phyloP scores from a whole-genome alignment of 495 filamentous ascomycete genomes.

The Tuber umbilicatum region DNA sequence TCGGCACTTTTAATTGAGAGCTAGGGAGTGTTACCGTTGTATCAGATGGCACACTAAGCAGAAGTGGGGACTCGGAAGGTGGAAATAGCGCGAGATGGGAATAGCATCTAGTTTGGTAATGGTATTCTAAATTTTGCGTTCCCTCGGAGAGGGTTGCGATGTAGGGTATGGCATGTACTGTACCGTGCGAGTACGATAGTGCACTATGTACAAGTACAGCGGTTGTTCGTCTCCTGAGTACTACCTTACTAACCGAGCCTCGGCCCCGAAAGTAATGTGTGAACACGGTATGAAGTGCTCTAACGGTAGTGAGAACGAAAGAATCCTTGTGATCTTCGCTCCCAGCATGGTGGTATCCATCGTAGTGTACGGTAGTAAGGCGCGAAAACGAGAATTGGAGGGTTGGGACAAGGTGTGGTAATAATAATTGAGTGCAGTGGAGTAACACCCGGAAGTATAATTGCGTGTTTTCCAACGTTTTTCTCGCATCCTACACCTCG shows the following conservation, averaged over 20 bases:
- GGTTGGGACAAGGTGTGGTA: neutral
- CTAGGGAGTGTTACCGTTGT: neutral
- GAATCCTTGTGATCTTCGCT: neutral
- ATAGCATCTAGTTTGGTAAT: neutral
- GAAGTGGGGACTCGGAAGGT: neutral
- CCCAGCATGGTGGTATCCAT: neutral
- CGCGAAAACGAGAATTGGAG: neutral
- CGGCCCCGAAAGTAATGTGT: neutral
- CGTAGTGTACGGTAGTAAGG: neutral
- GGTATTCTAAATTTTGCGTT: neutral
- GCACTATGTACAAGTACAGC: too few species aligned
- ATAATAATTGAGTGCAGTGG: neutral
- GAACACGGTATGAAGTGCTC: neutral
- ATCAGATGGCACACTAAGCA: neutral
- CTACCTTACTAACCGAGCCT: conserved; percentile 2
- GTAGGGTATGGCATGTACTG: neutral
- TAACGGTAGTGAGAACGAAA: neutral
- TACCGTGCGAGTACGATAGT: too few species aligned
- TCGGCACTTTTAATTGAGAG: neutral
- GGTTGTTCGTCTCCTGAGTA: neutral
- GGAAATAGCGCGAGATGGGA: neutral
- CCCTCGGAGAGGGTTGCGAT: neutral
- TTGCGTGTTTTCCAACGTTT: neutral
- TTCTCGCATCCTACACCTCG: neutral
- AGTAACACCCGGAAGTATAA: neutral